phyloP scores from a whole-genome alignment of 495 filamentous ascomycete genomes.

The Alectoria sarmentosa region DNA sequence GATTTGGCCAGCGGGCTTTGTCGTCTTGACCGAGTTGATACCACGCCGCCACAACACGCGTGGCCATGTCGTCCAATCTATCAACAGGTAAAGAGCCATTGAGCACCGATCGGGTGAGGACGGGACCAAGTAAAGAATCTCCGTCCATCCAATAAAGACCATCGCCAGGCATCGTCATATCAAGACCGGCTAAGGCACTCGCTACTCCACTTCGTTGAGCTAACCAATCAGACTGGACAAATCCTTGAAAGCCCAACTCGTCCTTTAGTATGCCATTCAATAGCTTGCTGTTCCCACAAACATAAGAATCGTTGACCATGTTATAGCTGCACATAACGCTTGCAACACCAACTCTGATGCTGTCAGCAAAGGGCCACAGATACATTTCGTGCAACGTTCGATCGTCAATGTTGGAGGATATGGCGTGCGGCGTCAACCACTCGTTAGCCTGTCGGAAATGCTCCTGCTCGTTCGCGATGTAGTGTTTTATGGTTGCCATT shows the following conservation, averaged over 20 bases:
- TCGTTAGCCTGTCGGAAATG: conserved; percentile 70
- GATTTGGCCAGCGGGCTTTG: conserved; percentile 47
- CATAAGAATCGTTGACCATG: conserved; percentile 83
- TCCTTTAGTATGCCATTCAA: conserved; percentile 92
- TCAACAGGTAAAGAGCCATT: conserved; percentile 79
- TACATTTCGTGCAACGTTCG: conserved; percentile 79
- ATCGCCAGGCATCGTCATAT: conserved; percentile 96
- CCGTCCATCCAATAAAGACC: conserved; percentile 71
- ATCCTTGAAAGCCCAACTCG: conserved; percentile 91
- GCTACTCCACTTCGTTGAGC: conserved; percentile 78
- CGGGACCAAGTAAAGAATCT: conserved; percentile 69
- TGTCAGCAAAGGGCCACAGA: conserved; percentile 84
- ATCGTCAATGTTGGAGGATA: conserved; percentile 79
- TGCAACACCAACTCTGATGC: conserved; percentile 77
- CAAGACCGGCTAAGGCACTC: conserved; percentile 74
- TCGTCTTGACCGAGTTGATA: conserved; percentile 84
- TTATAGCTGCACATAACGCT: conserved; percentile 88
- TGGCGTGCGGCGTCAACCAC: conserved; percentile 65
- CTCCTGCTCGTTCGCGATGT: conserved; percentile 79
- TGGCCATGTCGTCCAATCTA: conserved; percentile 88
- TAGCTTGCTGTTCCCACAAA: conserved; percentile 87
- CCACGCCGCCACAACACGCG: conserved; percentile 85
- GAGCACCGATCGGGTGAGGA: conserved; percentile 68
- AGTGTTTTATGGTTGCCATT: conserved; percentile 82
- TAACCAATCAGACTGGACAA: conserved; percentile 89